These are phyloP conservation scores for Coniochaeta sp. DNA, from an alignment of 2,329 filamentous ascomycete genomes.

Conservation along the genomic window DNA sequence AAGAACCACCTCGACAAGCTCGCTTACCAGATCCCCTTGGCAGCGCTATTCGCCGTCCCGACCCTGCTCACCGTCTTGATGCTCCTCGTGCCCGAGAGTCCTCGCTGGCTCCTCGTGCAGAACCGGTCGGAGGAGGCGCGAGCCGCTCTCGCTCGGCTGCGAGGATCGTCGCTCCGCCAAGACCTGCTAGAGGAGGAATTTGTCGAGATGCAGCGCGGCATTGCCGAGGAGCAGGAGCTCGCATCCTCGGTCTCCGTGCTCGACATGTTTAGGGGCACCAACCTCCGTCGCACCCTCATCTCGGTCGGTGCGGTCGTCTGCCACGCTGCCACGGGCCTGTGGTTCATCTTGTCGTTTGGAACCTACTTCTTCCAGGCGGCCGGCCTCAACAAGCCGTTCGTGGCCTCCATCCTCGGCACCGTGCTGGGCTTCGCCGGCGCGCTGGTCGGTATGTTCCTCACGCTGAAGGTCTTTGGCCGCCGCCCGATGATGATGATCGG, in stretches of 20 bases:
- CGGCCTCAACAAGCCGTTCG: slow-evolving; percentile 44
- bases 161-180: slow-evolving; percentile 16
- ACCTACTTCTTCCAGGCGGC: slow-evolving; percentile 57
- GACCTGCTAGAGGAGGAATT: slow-evolving; percentile 18
- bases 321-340: slow-evolving; percentile 47
- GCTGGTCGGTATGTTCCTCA: slow-evolving; percentile 41
- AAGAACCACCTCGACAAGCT: slow-evolving; percentile 24
- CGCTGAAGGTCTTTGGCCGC: slow-evolving; percentile 44
- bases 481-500: slow-evolving; percentile 44
- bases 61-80: slow-evolving; percentile 25
- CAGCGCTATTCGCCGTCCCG: slow-evolving; percentile 30
- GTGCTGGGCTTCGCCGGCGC: slow-evolving; percentile 46
- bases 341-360: slow-evolving; percentile 48
- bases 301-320: slow-evolving; percentile 38
- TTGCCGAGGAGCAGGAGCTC: slow-evolving; percentile 23
- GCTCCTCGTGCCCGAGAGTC: slow-evolving; percentile 31
- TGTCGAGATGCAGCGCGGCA: slow-evolving; percentile 26
- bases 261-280: slow-evolving; percentile 41
- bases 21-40: slow-evolving; percentile 31
- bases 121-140: slow-evolving; percentile 24
- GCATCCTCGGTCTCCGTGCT: slow-evolving; percentile 25
- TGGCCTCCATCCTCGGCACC: slow-evolving; percentile 47
- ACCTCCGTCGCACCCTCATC: slow-evolving; percentile 41
- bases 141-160: slow-evolving; percentile 24
- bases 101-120: slow-evolving; percentile 27